Conservation (phyloP, 306 rosid species). For the Vigna trinervia region DNA sequence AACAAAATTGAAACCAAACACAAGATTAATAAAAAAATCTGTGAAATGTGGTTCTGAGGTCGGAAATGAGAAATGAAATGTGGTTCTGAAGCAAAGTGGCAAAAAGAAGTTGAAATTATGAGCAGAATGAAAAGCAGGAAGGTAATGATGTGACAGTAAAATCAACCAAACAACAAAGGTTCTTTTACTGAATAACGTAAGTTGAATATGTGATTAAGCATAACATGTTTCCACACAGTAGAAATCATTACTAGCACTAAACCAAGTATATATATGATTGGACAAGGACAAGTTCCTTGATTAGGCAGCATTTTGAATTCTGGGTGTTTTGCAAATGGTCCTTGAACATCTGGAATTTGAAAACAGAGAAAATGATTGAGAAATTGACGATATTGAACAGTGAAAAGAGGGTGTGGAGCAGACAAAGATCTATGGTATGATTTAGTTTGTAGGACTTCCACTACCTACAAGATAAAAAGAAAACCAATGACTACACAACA, state of each 20-base stretch:
- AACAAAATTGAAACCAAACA: slow-evolving; percentile 25
- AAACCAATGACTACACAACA: neutral
- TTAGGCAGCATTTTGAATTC: slow-evolving; percentile 36
- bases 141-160: slow-evolving; percentile 17
- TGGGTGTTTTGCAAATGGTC: slow-evolving; percentile 2
- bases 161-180: neutral
- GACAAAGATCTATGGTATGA: slow-evolving; percentile 51
- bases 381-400: slow-evolving; percentile 38
- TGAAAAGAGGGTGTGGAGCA: slow-evolving; percentile 5
- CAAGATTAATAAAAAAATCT: neutral
- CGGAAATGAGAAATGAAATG: too few relatives aligned
- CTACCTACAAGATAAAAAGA: slow-evolving; percentile 31
- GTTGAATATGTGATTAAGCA: too few relatives aligned
- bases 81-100: slow-evolving; percentile 37
- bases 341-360: neutral
- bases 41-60: neutral
- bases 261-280: too few relatives aligned
- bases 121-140: neutral
- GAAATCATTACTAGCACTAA: too few relatives aligned
- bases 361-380: slow-evolving; percentile 45
- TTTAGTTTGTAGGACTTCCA: slow-evolving; percentile 50
- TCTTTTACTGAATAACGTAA: too few relatives aligned
- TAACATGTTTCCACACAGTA: too few relatives aligned
- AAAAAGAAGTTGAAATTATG: neutral
- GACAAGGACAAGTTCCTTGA: slow-evolving; percentile 22